Evolutionary conservation across 2,329 filamentous ascomycete genomes (phyloP).

Genomic region (Fusarium pseudoanthophilum): DNA sequence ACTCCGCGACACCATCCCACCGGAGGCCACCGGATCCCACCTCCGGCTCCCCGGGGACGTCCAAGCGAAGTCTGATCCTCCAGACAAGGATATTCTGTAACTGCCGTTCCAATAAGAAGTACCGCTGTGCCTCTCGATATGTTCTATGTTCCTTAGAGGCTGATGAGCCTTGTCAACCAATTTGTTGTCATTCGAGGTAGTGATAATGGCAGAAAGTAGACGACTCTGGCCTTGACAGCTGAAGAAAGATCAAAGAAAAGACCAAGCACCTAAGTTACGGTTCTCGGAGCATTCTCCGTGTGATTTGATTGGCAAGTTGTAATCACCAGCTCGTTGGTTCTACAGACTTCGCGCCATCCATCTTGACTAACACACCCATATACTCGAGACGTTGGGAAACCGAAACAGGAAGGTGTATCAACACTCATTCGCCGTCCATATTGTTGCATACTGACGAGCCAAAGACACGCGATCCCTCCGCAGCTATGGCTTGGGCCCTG

Average conservation of each 20-base stretch:
- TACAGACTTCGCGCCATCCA: neutral
- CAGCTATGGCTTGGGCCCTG: too few species aligned
- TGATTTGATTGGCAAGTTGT: neutral
- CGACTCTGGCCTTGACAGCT: neutral
- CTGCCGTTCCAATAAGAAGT: neutral
- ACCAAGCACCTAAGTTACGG: too few species aligned
- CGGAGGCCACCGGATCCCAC: neutral
- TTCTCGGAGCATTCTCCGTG: neutral
- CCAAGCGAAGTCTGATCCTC: neutral
- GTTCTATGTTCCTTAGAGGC: neutral
- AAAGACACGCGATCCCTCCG: neutral
- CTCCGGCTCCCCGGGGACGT: neutral
- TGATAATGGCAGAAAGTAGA: neutral
- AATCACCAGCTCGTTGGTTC: too few species aligned
- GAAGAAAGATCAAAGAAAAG: too few species aligned
- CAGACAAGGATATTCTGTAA: neutral
- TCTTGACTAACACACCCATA: neutral
- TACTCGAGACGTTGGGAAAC: neutral
- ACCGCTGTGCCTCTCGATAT: neutral
- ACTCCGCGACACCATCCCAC: neutral
- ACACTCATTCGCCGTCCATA: too few species aligned
- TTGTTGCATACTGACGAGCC: neutral
- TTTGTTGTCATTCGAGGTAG: neutral
- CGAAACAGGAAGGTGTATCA: neutral
- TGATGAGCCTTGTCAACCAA: neutral